Base-by-base conservation (phyloP, 331 rosid species). In the Ulmus americana region DNA sequence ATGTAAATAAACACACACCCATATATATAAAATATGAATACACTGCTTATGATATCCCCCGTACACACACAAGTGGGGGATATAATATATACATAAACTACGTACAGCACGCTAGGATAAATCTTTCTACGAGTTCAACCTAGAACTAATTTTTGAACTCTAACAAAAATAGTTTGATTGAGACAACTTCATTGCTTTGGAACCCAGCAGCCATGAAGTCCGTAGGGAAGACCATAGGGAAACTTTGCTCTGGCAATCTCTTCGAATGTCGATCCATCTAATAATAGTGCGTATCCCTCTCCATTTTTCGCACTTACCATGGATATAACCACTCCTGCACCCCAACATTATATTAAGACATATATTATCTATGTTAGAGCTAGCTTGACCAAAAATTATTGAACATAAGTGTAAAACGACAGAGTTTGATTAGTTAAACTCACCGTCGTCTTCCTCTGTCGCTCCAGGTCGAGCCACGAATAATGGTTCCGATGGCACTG, bases 121-220 rank as follows among this genome's bases (percentile, higher is more conserved):
- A 28, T 28, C 35, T 28, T 28, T 28, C 35, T 1, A 28, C 35
- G 35, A 28, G 28, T 22, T 22, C 28, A 22, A 22, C 28, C 28
- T 1, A 22, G 2, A 22, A 22, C 28, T 0, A 22, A 22, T 22
- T 22, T 22, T 22, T 2, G 20, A 18, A 18, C 20, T 18, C 20
- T 18, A 18, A 18, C 20, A 18, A 18, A 18, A 18, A 18, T 18
- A 18, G 28, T 22, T 22, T 22, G 28, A 22, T 22, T 22, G 28
- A 22, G 35, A 28, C 35, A 28, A 28, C 4, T 28, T 68, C 67
- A 84, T 45, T 66, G 28, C 44, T 70, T 81, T 18, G 98, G 95
- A 72, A 92, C 82, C 98, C 98, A 92, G 76, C 98, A 92, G 59
- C 98, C 98, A 73, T 92, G 98, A 74, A 92, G 78, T 0, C 98